phyloP scores from a whole-genome alignment of 2,329 filamentous ascomycete genomes.

The Penicillium sp. region DNA sequence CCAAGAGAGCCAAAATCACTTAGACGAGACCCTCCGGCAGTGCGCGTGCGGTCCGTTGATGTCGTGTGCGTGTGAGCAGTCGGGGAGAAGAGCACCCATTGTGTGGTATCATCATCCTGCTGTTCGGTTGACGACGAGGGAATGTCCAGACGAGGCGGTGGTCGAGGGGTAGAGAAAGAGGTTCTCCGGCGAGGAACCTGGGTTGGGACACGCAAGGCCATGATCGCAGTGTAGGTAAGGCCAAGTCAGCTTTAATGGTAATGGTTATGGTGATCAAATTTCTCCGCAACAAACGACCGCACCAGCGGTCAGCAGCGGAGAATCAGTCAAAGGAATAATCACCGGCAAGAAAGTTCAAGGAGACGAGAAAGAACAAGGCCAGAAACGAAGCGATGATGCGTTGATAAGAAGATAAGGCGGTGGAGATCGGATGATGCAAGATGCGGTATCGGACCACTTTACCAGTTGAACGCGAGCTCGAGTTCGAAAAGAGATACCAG shows the following conservation, averaged over 20 bases:
- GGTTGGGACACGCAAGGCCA: constrained; percentile 38
- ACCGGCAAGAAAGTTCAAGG: not conserved
- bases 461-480: too few relatives aligned
- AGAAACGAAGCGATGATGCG: constrained; percentile 13
- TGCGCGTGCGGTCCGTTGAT: constrained; percentile 57
- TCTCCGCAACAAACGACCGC: constrained; percentile 19
- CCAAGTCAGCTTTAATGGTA: constrained; percentile 9
- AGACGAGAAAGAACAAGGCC: constrained; percentile 3
- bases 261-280: constrained; percentile 2
- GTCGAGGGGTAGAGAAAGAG: constrained; percentile 29
- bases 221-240: constrained; percentile 11
- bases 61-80: constrained; percentile 65
- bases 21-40: constrained; percentile 63
- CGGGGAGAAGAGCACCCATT: constrained; percentile 94
- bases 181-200: constrained; percentile 33
- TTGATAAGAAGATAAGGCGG: constrained; percentile 17
- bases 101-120: constrained; percentile 66
- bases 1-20: constrained; percentile 78
- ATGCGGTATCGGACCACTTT: constrained; percentile 16
- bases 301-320: constrained; percentile 8
- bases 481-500: too few relatives aligned
- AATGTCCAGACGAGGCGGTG: constrained; percentile 24
- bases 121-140: constrained; percentile 32
- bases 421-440: constrained; percentile 14
- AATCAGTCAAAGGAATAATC: constrained; percentile 1